Conservation (phyloP, 208 protist genomes). For the Trypanosoma mega region DNA sequence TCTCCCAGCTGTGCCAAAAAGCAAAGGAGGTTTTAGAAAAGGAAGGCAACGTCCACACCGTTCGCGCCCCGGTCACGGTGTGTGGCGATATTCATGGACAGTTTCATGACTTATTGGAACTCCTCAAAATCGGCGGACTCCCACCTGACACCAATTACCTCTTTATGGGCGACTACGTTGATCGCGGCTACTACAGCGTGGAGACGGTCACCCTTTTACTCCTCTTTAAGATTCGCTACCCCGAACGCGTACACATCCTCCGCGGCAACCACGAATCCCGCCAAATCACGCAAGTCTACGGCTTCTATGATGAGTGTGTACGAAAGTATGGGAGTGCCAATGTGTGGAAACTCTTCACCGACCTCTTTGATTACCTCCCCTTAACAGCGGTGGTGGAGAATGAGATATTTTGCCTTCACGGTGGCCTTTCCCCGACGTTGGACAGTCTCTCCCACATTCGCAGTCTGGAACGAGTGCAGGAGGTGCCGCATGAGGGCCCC, state of each 20-base stretch:
- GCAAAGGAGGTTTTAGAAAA: slow-evolving; percentile 92
- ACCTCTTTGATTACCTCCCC: slow-evolving; percentile 98
- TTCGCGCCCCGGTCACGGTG: slow-evolving; percentile 92
- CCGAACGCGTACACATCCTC: slow-evolving; percentile 94
- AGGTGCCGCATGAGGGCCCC: slow-evolving; percentile 98
- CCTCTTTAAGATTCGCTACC: slow-evolving; percentile 96
- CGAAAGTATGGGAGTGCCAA: slow-evolving; percentile 96
- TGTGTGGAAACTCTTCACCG: slow-evolving; percentile 97
- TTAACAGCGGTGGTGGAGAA: slow-evolving; percentile 97
- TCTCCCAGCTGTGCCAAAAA: slow-evolving; percentile 87
- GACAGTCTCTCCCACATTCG: slow-evolving; percentile 95
- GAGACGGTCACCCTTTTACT: slow-evolving; percentile 94
- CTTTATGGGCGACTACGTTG: slow-evolving; percentile 97
- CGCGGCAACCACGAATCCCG: slow-evolving; percentile 98
- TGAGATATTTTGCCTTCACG: slow-evolving; percentile 97
- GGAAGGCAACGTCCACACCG: slow-evolving; percentile 92
- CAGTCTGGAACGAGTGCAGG: slow-evolving; percentile 95
- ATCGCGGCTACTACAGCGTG: slow-evolving; percentile 94
- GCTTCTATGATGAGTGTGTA: slow-evolving; percentile 99
- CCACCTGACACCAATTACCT: slow-evolving; percentile 98
- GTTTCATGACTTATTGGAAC: slow-evolving; percentile 98
- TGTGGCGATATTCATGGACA: slow-evolving; percentile 97
- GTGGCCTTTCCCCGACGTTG: slow-evolving; percentile 94
- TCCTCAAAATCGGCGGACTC: slow-evolving; percentile 96
- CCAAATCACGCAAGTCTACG: slow-evolving; percentile 99